Evolutionary conservation across 805 yeast species (phyloP).

Genomic region (Candida railenensis): DNA sequence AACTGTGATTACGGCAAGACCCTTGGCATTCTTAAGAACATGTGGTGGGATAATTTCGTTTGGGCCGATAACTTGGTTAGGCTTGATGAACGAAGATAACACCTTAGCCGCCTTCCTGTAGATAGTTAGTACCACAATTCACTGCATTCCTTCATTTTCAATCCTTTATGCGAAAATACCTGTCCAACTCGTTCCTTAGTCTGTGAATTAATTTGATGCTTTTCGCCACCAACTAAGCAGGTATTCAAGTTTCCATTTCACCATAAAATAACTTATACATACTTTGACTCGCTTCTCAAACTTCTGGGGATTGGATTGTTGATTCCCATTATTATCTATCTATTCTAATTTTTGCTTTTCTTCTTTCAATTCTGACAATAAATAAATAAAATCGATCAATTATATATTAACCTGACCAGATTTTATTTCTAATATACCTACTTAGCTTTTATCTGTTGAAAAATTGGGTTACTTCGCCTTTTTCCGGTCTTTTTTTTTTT

Average conservation of each 20-base stretch:
- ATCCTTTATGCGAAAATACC: too few relatives aligned
- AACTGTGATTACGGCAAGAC: conserved; percentile 90
- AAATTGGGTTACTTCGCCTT: neutral
- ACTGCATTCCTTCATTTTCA: too few relatives aligned
- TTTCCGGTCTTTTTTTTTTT: neutral
- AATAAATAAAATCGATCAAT: too few relatives aligned
- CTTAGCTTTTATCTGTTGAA: neutral
- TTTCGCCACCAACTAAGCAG: too few relatives aligned
- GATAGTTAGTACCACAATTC: conserved; percentile 1
- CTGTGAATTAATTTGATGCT: too few relatives aligned
- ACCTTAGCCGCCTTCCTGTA: conserved; percentile 88
- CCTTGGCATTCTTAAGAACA: conserved; percentile 84
- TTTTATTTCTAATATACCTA: too few relatives aligned
- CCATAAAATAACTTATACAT: too few relatives aligned
- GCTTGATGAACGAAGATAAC: conserved; percentile 85
- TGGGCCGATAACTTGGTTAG: conserved; percentile 89
- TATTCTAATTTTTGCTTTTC: too few relatives aligned
- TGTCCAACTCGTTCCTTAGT: too few relatives aligned
- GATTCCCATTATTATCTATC: conserved; percentile 41
- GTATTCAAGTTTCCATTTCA: too few relatives aligned
- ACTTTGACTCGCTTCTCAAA: conserved; percentile 81
- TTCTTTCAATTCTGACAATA: neutral
- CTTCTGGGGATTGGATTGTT: conserved; percentile 96
- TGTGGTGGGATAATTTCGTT: conserved; percentile 88
- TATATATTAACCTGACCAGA: too few relatives aligned